phyloP scores from a whole-genome alignment of 768 basidiomycete species.

The Coprinopsis sp. region DNA sequence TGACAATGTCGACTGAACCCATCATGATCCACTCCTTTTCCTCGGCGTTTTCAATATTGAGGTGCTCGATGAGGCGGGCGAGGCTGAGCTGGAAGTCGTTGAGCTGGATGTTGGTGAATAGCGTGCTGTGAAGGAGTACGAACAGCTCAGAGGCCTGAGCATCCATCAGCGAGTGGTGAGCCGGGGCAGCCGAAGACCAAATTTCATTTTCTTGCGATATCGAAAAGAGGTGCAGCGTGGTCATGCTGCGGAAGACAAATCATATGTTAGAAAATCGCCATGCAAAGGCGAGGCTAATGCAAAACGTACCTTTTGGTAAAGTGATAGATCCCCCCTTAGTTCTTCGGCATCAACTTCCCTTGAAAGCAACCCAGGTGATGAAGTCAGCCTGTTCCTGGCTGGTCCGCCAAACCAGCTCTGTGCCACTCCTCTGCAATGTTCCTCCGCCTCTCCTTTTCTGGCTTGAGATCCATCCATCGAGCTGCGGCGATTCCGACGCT shows the following conservation, averaged over 20 bases:
- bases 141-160: constrained; percentile 75
- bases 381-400: constrained; percentile 89
- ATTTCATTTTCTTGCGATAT: constrained; percentile 91
- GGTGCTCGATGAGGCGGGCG: constrained; percentile 81
- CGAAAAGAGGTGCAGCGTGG: constrained; percentile 81
- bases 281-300: constrained; percentile 7
- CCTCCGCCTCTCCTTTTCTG: constrained; percentile 90
- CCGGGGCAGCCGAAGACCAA: constrained; percentile 77
- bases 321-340: constrained; percentile 82
- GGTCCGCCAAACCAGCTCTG: constrained; percentile 75
- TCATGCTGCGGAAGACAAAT: constrained; percentile 66
- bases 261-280: not conserved
- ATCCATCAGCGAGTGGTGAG: constrained; percentile 71
- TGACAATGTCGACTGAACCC: constrained; percentile 78
- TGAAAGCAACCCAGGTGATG: constrained; percentile 89
- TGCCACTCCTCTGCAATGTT: constrained; percentile 92
- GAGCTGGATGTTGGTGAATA: constrained; percentile 92
- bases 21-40: constrained; percentile 97
- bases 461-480: constrained; percentile 76
- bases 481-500: constrained; percentile 87
- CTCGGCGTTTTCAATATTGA: constrained; percentile 75
- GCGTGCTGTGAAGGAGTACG: constrained; percentile 91
- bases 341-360: constrained; percentile 82
- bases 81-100: constrained; percentile 85
- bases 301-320: constrained; percentile 82